Conservation (phyloP, 2,329 filamentous ascomycete species). For the Emergomyces pasteurianus region DNA sequence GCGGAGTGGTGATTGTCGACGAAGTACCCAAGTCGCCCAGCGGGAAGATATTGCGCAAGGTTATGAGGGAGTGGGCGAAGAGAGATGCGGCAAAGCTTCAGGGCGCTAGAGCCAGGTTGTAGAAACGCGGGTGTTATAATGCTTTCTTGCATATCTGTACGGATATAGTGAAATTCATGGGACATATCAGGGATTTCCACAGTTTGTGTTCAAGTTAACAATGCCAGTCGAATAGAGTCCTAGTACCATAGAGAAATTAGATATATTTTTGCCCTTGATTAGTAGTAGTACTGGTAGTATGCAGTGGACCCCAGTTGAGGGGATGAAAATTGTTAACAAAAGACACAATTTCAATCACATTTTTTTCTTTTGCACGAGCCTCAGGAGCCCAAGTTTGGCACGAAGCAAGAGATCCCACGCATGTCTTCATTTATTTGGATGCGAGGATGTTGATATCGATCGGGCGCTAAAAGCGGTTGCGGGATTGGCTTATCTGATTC, state of each 20-base stretch:
- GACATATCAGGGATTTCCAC: no score
- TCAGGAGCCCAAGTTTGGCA: no score
- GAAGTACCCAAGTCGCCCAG: constrained; percentile 36
- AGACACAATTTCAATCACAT: background rate
- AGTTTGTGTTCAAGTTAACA: background rate
- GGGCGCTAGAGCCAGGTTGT: background rate
- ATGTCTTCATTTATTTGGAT: no score
- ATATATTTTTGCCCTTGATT: background rate
- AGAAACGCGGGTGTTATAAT: background rate
- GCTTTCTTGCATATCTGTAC: no score
- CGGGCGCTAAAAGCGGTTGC: no score
- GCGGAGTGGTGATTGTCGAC: constrained; percentile 34
- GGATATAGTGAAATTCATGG: no score
- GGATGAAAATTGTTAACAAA: background rate
- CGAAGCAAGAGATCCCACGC: no score
- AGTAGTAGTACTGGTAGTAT: no score
- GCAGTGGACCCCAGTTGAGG: background rate
- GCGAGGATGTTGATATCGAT: no score
- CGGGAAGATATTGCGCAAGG: constrained; percentile 36
- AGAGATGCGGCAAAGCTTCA: constrained; percentile 22
- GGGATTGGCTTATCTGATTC: background rate
- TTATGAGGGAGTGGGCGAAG: constrained; percentile 34
- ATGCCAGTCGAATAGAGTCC: background rate
- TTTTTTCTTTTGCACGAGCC: background rate
- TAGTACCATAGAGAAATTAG: background rate